These are phyloP conservation scores for Kwoniella dejecticola DNA, from an alignment of 768 basidiomycete species.

Conservation along the genomic window DNA sequence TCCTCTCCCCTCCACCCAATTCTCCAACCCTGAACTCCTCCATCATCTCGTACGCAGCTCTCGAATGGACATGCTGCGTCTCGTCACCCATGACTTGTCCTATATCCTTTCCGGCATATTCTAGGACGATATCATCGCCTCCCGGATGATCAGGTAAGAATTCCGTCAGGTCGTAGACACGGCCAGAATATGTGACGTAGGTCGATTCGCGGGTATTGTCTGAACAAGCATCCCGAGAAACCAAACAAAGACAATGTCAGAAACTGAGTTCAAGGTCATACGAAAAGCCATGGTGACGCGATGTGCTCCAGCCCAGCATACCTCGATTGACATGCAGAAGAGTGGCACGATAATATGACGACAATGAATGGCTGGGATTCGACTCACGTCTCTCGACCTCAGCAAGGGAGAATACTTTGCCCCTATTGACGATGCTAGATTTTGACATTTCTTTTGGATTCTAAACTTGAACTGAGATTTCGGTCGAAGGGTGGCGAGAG, in stretches of 20 bases:
- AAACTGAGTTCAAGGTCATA: too few species aligned
- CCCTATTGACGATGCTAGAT: constrained; percentile 4
- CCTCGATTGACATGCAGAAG: not conserved
- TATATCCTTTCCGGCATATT: constrained; percentile 82
- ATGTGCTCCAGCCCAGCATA: too few species aligned
- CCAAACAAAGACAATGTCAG: too few species aligned
- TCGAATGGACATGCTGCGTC: constrained; percentile 82
- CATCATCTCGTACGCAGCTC: constrained; percentile 87
- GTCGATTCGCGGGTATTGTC: constrained; percentile 66
- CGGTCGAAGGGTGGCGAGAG: not conserved
- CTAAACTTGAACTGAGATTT: too few species aligned
- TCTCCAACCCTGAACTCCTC: constrained; percentile 83
- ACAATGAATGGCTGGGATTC: too few species aligned
- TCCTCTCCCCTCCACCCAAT: constrained; percentile 71
- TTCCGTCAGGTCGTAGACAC: constrained; percentile 83
- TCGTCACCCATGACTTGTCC: constrained; percentile 76
- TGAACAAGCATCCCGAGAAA: too few species aligned
- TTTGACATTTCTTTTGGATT: not conserved
- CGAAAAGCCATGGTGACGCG: too few species aligned
- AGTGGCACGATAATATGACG: not conserved
- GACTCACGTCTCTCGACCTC: constrained; percentile 24
- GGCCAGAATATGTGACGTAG: constrained; percentile 78
- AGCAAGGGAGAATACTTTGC: constrained; percentile 21
- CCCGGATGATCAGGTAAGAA: constrained; percentile 91
- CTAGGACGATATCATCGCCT: constrained; percentile 84